Conservation (phyloP, 2,329 filamentous ascomycete species). For the Plenodomus lindquistii region DNA sequence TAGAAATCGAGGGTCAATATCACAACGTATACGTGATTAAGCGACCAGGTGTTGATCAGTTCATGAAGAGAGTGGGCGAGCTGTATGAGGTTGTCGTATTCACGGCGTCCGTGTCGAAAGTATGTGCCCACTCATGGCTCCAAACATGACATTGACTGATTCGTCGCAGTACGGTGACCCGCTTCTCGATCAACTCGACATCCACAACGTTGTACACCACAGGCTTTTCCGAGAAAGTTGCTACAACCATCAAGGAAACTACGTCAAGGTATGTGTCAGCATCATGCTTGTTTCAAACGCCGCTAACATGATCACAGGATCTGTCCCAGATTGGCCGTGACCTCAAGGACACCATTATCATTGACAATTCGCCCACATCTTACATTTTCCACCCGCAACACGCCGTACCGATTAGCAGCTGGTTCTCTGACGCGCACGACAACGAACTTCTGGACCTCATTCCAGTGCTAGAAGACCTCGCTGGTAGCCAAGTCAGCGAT, state of each 20-base stretch:
- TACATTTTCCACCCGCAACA: constrained; percentile 99
- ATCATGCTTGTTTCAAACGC: neutral
- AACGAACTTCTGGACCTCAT: constrained; percentile 98
- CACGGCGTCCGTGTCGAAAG: constrained; percentile 97
- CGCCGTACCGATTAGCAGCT: constrained; percentile 98
- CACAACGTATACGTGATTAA: constrained; percentile 99
- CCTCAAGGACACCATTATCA: constrained; percentile 97
- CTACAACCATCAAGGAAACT: constrained; percentile 99
- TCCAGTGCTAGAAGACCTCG: constrained; percentile 95
- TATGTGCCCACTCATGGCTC: constrained; percentile 45
- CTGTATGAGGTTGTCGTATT: constrained; percentile 98
- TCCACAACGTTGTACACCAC: constrained; percentile 95
- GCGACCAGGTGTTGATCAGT: constrained; percentile 95
- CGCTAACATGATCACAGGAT: constrained; percentile 57
- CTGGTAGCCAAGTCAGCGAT: constrained; percentile 84
- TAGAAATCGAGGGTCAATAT: constrained; percentile 98
- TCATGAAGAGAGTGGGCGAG: constrained; percentile 98
- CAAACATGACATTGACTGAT: constrained; percentile 13
- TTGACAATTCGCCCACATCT: constrained; percentile 98
- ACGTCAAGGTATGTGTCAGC: constrained; percentile 71
- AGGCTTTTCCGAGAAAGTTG: constrained; percentile 96
- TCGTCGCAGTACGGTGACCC: constrained; percentile 83
- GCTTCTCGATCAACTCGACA: constrained; percentile 92
- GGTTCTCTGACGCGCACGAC: constrained; percentile 99
- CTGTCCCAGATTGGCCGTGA: constrained; percentile 95